A percentile compares a stretch with the other conserved stretches of the same genome.
Evolutionary conservation across 1,284 basidiomycete genomes (phyloP).

Genomic region (Sporisorium graminicola): DNA sequence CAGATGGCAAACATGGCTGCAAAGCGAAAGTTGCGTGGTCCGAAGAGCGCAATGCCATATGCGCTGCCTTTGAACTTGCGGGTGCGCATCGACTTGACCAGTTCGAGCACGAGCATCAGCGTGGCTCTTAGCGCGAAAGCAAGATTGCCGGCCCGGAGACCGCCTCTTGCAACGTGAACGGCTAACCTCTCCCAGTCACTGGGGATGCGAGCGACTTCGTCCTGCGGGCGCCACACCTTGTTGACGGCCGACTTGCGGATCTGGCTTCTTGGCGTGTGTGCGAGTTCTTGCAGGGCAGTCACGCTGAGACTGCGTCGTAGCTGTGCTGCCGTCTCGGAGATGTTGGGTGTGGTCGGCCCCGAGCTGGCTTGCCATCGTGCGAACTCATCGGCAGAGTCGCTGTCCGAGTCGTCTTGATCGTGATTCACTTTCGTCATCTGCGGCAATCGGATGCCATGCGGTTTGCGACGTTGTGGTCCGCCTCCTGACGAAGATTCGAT

Average conservation of each 20-base stretch:
- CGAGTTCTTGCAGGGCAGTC: constrained; percentile 60
- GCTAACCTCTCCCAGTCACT: constrained; percentile 66
- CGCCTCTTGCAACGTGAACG: constrained; percentile 64
- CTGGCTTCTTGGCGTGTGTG: constrained; percentile 56
- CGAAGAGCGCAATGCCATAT: constrained; percentile 52
- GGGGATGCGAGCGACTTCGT: constrained; percentile 62
- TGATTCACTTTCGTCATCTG: constrained; percentile 46
- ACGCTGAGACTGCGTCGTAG: constrained; percentile 64
- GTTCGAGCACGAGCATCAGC: constrained; percentile 59
- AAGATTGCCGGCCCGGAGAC: constrained; percentile 59
- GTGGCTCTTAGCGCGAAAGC: constrained; percentile 62
- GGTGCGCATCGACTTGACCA: constrained; percentile 61
- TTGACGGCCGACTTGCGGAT: constrained; percentile 60
- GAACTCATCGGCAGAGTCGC: constrained; percentile 51
- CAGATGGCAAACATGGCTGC: constrained; percentile 63
- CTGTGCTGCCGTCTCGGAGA: constrained; percentile 62
- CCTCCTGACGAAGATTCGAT: constrained; percentile 1
- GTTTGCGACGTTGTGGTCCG: constrained; percentile 22
- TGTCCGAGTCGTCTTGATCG: constrained; percentile 33
- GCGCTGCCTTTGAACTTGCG: constrained; percentile 43
- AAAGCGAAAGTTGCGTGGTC: constrained; percentile 62
- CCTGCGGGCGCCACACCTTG: constrained; percentile 67
- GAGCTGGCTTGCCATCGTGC: constrained; percentile 38
- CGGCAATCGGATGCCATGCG: constrained; percentile 29
- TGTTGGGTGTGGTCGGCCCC: constrained; percentile 62